Evolutionary conservation across 352 stramenopile species (phyloP), one percentile per base, ranked within the genome.

Genomic region (Globisporangium recalcitrans): DNA sequence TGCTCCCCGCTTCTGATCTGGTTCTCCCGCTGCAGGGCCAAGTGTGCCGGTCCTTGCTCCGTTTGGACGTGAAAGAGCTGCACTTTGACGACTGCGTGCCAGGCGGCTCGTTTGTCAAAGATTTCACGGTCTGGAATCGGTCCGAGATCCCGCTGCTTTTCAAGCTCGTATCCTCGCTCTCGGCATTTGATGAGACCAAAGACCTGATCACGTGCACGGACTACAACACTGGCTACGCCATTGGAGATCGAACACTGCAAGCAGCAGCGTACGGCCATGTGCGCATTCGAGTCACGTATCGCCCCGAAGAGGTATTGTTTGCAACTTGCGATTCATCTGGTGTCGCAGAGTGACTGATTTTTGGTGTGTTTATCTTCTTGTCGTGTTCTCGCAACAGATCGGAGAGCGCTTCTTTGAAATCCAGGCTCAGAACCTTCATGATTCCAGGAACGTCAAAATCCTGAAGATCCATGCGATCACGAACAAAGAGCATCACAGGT

Each of bases 101-200:
- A 3, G 82, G 81, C 14, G 86, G 86, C 0, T 93, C 87, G 21
- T 96, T 94, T 46, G 87, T 95, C 7, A 96, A 96, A 58, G 87
- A 96, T 62, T 95, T 96, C 26, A 95, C 87, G 1, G 83, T 96
- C 16, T 96, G 87, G 87, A 96, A 96, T 31, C 85, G 87, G 4
- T 95, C 87, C 0, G 87, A 96, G 67, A 96, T 95, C 52, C 87
- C 85, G 13, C 74, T 96, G 49, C 63, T 95, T 14, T 95, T 96
- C 64, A 87, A 91, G 53, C 67, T 96, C 6, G 77, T 94, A 29
- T 92, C 85, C 1, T 90, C 82, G 2, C 70, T 91, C 38, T 72
- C 74, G 27, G 57, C 74, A 10, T 88, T 86, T 68, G 79, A 86
- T 51, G 78, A 91, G 21, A 85, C 82, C 8, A 82, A 84, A 32